Evolutionary conservation across 441 rosid species (phyloP).

Genomic region (Biscutella laevigata): DNA sequence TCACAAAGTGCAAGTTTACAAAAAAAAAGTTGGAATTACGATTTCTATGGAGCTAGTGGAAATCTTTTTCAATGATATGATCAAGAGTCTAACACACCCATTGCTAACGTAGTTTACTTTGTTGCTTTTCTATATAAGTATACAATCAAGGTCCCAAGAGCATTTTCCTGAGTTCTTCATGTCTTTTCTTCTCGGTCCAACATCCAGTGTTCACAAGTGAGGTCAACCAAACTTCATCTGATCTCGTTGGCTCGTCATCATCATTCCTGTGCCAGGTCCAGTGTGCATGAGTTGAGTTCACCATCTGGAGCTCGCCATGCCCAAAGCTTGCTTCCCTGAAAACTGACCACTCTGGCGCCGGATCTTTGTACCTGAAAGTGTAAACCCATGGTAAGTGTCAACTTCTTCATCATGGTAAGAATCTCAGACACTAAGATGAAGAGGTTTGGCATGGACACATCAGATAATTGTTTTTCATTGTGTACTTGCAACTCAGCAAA

Average conservation of each 20-base stretch:
- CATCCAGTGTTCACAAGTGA: conserved; percentile 62
- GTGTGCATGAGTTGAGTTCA: conserved; percentile 69
- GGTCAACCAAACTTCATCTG: conserved; percentile 80
- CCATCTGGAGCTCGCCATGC: conserved; percentile 75
- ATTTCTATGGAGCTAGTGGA: conserved; percentile 11
- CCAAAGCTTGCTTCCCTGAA: conserved; percentile 99
- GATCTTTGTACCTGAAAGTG: conserved; percentile 54
- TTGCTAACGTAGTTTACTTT: conserved; percentile 1
- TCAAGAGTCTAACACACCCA: background rate
- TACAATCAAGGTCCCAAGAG: conserved; percentile 38
- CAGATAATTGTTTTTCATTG: background rate
- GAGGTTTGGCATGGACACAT: background rate
- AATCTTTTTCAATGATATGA: background rate
- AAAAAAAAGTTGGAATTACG: background rate
- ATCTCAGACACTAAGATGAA: background rate
- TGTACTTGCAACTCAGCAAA: background rate
- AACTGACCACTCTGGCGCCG: conserved; percentile 81
- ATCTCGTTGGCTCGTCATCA: conserved; percentile 75
- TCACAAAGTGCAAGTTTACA: conserved; percentile 13
- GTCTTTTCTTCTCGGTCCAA: conserved; percentile 30
- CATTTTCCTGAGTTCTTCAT: conserved; percentile 36
- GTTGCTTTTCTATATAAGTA: conserved; percentile 8
- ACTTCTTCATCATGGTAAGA: too few relatives aligned
- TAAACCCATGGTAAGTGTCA: background rate
- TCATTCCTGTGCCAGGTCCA: conserved; percentile 99